Conservation (phyloP, 2,329 filamentous ascomycete genomes). For the Parastagonospora nodorum region DNA sequence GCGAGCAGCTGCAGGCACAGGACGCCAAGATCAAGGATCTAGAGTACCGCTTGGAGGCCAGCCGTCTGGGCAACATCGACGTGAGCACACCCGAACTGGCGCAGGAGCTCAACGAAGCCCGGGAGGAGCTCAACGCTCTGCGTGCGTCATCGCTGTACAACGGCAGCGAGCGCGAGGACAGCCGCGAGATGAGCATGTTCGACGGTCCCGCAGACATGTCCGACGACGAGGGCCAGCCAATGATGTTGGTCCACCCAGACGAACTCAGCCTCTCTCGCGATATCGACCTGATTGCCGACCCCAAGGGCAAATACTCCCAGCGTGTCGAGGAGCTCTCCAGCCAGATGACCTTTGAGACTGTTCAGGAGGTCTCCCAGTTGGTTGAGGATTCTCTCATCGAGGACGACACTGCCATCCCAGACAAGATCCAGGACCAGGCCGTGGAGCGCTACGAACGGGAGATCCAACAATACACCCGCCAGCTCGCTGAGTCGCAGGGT, state of each 20-base stretch:
- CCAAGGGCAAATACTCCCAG: slow-evolving; percentile 34
- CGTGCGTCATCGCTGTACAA: slow-evolving; percentile 39
- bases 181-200: slow-evolving; percentile 15
- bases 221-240: slow-evolving; percentile 37
- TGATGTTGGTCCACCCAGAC: slow-evolving; percentile 40
- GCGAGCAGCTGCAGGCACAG: slow-evolving; percentile 43
- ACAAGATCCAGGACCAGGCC: slow-evolving; percentile 44
- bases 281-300: slow-evolving; percentile 30
- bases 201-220: slow-evolving; percentile 26
- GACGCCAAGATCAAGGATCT: slow-evolving; percentile 45
- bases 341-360: slow-evolving; percentile 36
- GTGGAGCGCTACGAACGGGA: slow-evolving; percentile 46
- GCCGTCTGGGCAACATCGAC: slow-evolving; percentile 46
- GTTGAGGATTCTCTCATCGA: slow-evolving; percentile 30
- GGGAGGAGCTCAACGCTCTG: slow-evolving; percentile 43
- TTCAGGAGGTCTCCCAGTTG: slow-evolving; percentile 30
- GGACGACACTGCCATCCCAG: slow-evolving; percentile 23
- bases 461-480: slow-evolving; percentile 44
- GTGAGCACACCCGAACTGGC: slow-evolving; percentile 42
- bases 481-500: slow-evolving; percentile 48
- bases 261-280: slow-evolving; percentile 40
- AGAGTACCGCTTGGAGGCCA: slow-evolving; percentile 42
- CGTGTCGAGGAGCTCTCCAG: slow-evolving; percentile 35
- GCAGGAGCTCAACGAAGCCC: slow-evolving; percentile 40
- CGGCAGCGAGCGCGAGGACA: slow-evolving; percentile 24